A percentile compares a stretch with the other conserved stretches of the same genome.
Evolutionary conservation across 805 yeast genomes (phyloP).

Genomic region (Ascoidea tarda): DNA sequence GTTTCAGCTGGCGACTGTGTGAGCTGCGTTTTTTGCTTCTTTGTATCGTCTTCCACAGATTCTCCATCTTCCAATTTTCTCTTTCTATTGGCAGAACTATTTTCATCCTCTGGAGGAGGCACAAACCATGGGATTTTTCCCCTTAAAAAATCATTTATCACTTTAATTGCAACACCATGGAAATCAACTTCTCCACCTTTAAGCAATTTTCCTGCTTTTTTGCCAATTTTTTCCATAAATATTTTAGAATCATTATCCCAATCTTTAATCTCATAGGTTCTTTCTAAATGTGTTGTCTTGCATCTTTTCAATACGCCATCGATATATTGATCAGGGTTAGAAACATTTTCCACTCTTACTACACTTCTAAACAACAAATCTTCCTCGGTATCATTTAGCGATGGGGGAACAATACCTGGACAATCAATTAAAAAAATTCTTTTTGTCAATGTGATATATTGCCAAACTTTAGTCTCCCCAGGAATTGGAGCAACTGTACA

Average conservation of each 20-base stretch:
- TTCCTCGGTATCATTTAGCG: slow-evolving; percentile 74
- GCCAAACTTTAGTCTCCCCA: slow-evolving; percentile 99
- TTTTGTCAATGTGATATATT: slow-evolving; percentile 93
- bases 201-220: slow-evolving; percentile 82
- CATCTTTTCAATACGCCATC: slow-evolving; percentile 78
- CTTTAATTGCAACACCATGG: slow-evolving; percentile 78
- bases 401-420: slow-evolving; percentile 98
- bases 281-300: slow-evolving; percentile 78
- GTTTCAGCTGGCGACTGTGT: too few relatives aligned
- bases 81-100: slow-evolving; percentile 27
- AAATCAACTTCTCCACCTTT: slow-evolving; percentile 99
- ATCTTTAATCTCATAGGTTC: slow-evolving; percentile 90
- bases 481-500: slow-evolving; percentile 97
- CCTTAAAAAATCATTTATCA: slow-evolving; percentile 87
- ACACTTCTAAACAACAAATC: slow-evolving; percentile 94
- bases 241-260: slow-evolving; percentile 63
- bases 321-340: slow-evolving; percentile 89
- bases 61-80: slow-evolving; percentile 14
- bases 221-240: slow-evolving; percentile 80
- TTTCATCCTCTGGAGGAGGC: slow-evolving; percentile 65
- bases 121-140: slow-evolving; percentile 98
- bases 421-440: slow-evolving; percentile 91
- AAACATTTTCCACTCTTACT: slow-evolving; percentile 95
- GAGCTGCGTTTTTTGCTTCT: too few relatives aligned
- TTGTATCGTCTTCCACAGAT: slow-evolving; percentile 10